Evolutionary conservation across 805 yeast species (phyloP), one percentile per base, ranked within the genome.

Genomic region (Naumovozyma dairenensis): DNA sequence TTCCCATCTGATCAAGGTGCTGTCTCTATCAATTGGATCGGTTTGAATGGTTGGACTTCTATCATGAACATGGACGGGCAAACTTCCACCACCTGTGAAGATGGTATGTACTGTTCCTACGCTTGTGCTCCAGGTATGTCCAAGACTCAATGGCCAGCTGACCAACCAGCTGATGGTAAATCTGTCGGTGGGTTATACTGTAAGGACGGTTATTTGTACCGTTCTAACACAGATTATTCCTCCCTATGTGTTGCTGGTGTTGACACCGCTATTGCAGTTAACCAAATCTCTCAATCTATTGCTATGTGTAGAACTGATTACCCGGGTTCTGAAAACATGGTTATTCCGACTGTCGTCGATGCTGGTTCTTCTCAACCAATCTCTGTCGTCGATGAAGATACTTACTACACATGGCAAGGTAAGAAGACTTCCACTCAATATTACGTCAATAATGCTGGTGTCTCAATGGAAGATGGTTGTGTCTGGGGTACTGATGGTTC

Each of bases 261-360:
- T 28, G 56, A 72, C 37, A 55, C 69, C 33, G 81, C 83, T 33
- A 47, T 51, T 33, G 80, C 75, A 37, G 67, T 62, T 28, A 69
- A 74, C 39, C 57, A 75, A 42, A 55, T 75, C 36, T 51, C 51
- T 42, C 54, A 72, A 39, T 62, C 64, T 29, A 77, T 79, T 42
- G 77, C 84, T 29, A 65, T 78, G 39, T 78, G 86, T 61, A 72
- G 83, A 67, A 78, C 86, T 42, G 86, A 78, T 59, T 78, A 78
- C 63, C 86, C 86, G 50, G 86, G 86, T 62, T 73, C 85, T 34
- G 86, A 78, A 66, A 78, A 77, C 63, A 78, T 78, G 86, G 77
- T 69, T 50, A 66, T 78, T 40, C 86, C 86, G 53, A 77, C 84
- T 39, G 67, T 72, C 43, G 73, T 78, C 37, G 51, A 59, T 25